Percentiles rank a stretch among this genome's conserved stretches.
Conservation (phyloP, 768 basidiomycete species). For the Termitomyces sp. region DNA sequence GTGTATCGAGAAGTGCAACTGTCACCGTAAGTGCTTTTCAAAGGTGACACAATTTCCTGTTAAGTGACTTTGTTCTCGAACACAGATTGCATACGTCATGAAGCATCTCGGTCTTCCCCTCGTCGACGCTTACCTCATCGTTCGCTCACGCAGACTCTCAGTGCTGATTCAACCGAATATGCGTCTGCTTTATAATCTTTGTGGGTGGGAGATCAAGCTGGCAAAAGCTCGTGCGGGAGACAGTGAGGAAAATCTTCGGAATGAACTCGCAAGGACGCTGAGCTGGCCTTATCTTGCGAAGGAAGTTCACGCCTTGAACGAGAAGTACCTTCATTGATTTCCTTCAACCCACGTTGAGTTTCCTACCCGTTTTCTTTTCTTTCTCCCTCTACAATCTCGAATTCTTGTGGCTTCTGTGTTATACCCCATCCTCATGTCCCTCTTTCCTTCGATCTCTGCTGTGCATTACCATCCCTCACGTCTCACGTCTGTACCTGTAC, state of each 20-base stretch:
- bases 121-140: slow-evolving; percentile 91
- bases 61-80: neutral
- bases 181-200: slow-evolving; percentile 90
- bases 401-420: neutral
- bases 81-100: slow-evolving; percentile 96
- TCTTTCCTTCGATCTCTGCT: neutral
- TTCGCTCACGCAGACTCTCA: slow-evolving; percentile 83
- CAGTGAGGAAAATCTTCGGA: slow-evolving; percentile 45
- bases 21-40: slow-evolving; percentile 61
- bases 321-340: slow-evolving; percentile 61
- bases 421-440: neutral
- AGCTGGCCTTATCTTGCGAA: slow-evolving; percentile 84
- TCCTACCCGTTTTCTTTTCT: neutral
- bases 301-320: slow-evolving; percentile 83
- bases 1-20: slow-evolving; percentile 92
- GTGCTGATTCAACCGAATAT: slow-evolving; percentile 95
- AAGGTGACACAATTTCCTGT: neutral
- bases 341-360: neutral
- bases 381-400: neutral
- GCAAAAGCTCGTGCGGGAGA: slow-evolving; percentile 67
- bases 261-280: slow-evolving; percentile 64
- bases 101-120: slow-evolving; percentile 81
- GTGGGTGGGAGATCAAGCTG: slow-evolving; percentile 93
- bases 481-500: neutral
- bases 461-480: neutral